Conservation (phyloP, 2,329 filamentous ascomycete species). For the Pleomassaria siparia region DNA sequence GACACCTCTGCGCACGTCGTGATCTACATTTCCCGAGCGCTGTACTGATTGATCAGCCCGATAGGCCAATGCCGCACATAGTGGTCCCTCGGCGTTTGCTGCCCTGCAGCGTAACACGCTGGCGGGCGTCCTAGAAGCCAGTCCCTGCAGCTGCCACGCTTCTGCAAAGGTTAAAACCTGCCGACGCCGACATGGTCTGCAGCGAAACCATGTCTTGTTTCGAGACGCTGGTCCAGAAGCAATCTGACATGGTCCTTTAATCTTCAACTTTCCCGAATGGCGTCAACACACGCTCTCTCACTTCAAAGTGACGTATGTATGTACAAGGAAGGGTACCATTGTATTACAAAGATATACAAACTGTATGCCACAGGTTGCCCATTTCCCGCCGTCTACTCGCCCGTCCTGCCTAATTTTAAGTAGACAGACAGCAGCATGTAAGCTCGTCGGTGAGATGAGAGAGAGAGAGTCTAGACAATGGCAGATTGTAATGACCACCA, state of each 20-base stretch:
- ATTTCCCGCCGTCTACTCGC: conserved; percentile 13
- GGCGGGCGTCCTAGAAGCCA: conserved; percentile 14
- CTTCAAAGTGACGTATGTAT: too few species aligned
- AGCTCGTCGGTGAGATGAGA: background rate
- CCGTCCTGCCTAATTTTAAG: conserved; percentile 12
- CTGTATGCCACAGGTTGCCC: conserved; percentile 4
- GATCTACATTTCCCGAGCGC: conserved; percentile 33
- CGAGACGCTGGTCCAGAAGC: conserved; percentile 22
- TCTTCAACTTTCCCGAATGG: conserved; percentile 10
- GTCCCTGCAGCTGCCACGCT: conserved; percentile 39
- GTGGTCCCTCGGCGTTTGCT: conserved; percentile 26
- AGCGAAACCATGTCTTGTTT: conserved; percentile 32
- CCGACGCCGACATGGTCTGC: conserved; percentile 19
- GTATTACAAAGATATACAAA: conserved; percentile 4
- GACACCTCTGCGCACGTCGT: conserved; percentile 27
- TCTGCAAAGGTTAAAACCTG: too few species aligned
- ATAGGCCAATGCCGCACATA: conserved; percentile 38
- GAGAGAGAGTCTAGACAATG: background rate
- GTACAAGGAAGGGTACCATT: too few species aligned
- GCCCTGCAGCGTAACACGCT: conserved; percentile 18
- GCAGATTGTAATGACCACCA: background rate
- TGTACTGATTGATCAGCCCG: conserved; percentile 27
- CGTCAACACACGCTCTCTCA: too few species aligned
- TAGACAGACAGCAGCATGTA: conserved; percentile 7
- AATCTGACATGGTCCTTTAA: conserved; percentile 30